phyloP scores from a whole-genome alignment of 148 eudicot species.

The Bassia scoparia region DNA sequence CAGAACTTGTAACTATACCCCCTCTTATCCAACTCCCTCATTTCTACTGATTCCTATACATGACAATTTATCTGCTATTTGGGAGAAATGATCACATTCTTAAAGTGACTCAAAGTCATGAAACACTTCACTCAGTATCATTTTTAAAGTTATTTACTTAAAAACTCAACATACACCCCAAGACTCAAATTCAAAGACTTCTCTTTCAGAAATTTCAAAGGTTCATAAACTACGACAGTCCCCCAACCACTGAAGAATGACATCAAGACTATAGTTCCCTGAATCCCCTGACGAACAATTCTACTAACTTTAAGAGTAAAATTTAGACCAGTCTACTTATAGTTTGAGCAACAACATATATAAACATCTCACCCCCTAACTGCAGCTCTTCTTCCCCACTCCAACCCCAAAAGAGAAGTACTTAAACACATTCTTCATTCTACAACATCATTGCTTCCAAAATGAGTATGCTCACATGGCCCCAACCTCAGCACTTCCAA shows the following conservation, averaged over 20 bases:
- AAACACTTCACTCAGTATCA: neutral
- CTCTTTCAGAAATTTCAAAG: neutral
- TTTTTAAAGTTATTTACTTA: neutral
- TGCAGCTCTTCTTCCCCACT: neutral
- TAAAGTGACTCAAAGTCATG: neutral
- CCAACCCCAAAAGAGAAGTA: neutral
- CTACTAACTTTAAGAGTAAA: neutral
- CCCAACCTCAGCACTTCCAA: neutral
- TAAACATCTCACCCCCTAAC: neutral
- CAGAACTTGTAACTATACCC: no score
- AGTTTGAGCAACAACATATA: neutral
- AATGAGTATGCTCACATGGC: neutral
- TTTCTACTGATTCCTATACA: no score
- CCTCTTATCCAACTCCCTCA: no score
- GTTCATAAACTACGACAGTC: neutral
- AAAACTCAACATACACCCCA: neutral
- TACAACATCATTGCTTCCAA: neutral
- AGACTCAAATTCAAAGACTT: neutral
- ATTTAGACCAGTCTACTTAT: neutral
- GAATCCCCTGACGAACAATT: neutral
- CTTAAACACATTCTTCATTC: neutral
- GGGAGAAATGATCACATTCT: no score
- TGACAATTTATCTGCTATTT: no score
- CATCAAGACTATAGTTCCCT: neutral
- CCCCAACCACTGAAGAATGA: neutral